These are phyloP conservation scores for Voacanga thouarsii DNA, from an alignment of 257 asterid species.

Conservation along the genomic window DNA sequence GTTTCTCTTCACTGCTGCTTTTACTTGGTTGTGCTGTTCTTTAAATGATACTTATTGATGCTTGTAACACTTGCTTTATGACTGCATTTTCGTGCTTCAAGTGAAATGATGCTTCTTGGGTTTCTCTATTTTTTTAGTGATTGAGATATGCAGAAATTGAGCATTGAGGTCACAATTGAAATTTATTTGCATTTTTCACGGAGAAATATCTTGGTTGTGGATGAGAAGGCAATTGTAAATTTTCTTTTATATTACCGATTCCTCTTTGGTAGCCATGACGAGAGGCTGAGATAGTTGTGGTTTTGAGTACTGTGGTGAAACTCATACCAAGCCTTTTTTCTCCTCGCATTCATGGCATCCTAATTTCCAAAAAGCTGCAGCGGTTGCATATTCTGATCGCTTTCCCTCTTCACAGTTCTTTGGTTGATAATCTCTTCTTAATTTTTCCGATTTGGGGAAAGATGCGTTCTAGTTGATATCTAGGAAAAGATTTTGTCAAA, in stretches of 20 bases:
- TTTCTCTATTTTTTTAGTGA: background rate
- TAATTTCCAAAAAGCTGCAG: background rate
- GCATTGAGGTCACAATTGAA: background rate
- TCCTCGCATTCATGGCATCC: background rate
- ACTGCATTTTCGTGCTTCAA: background rate
- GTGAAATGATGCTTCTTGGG: background rate
- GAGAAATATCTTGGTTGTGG: background rate
- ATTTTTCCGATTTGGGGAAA: background rate
- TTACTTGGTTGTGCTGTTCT: background rate
- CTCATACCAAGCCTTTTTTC: background rate
- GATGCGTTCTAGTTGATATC: no score
- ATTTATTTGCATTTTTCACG: background rate
- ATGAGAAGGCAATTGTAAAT: background rate
- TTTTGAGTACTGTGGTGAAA: background rate
- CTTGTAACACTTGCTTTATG: background rate
- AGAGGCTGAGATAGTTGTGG: background rate
- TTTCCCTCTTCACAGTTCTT: background rate
- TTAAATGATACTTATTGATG: background rate
- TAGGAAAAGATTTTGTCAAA: no score
- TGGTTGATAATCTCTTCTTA: background rate
- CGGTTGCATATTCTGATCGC: background rate
- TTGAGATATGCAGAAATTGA: background rate
- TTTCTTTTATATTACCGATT: background rate
- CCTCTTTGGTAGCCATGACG: background rate
- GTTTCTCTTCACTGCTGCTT: conserved; percentile 18